A percentile compares a stretch with the other conserved stretches of the same genome.
These are phyloP conservation scores for Candida sp. DNA, from an alignment of 1,139 yeast genomes.

Conservation along the genomic window DNA sequence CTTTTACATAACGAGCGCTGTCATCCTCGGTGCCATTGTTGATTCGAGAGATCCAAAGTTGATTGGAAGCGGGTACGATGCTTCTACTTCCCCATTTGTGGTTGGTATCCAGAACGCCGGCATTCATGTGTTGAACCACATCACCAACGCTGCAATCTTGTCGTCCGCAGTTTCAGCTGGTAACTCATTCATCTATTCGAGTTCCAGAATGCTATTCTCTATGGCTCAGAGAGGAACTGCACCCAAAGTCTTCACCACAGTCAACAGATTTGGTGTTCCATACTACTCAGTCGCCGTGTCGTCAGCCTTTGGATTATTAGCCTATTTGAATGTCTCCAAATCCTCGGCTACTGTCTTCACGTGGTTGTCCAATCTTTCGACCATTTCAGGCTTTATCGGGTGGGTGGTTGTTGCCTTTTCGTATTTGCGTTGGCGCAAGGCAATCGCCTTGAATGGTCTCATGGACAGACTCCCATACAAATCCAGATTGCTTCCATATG, in stretches of 20 bases:
- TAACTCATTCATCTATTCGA: constrained; percentile 67
- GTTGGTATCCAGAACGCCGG: constrained; percentile 61
- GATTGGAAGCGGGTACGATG: constrained; percentile 39
- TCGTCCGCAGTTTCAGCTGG: constrained; percentile 75
- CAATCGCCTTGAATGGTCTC: constrained; percentile 43
- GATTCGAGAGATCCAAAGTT: constrained; percentile 36
- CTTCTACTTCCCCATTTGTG: constrained; percentile 56
- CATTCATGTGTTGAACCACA: constrained; percentile 62
- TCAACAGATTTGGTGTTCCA: constrained; percentile 73
- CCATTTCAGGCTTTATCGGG: constrained; percentile 70
- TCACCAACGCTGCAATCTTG: constrained; percentile 70
- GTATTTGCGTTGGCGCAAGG: constrained; percentile 59
- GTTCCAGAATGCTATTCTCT: constrained; percentile 70
- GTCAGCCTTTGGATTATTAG: constrained; percentile 45
- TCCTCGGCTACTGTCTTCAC: constrained; percentile 58
- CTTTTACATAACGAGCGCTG: constrained; percentile 46
- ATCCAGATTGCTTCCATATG: constrained; percentile 53
- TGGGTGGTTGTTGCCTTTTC: constrained; percentile 60
- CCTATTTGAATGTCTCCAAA: constrained; percentile 64
- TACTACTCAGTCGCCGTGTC: constrained; percentile 43
- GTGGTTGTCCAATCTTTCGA: constrained; percentile 72
- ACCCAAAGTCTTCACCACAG: constrained; percentile 56
- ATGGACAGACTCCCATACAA: constrained; percentile 51
- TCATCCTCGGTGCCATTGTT: constrained; percentile 54
- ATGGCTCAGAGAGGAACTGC: constrained; percentile 67